A percentile compares a stretch with the other conserved stretches of the same genome.
Conservation (phyloP, 169 alveolate species). For the Eimeria acervulina region DNA sequence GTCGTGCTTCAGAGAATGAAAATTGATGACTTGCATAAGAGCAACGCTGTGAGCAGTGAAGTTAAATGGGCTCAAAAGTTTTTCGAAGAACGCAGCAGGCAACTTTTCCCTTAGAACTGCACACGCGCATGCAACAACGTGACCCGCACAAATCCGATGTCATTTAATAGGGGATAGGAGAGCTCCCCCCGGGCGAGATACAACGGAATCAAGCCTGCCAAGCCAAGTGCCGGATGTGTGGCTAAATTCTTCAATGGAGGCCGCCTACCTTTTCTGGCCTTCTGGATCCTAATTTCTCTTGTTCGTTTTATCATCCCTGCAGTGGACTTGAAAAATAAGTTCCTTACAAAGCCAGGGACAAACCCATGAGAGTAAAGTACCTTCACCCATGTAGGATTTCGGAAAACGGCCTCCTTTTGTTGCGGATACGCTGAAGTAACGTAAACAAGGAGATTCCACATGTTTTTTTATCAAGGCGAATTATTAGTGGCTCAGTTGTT, state of each 20-base stretch:
- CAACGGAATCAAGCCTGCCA: too few species aligned
- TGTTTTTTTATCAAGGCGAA: neutral
- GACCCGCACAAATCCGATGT: neutral
- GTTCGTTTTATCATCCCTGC: constrained; percentile 59
- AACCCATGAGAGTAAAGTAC: constrained; percentile 53
- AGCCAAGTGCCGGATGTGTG: neutral
- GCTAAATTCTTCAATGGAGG: neutral
- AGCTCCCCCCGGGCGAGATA: too few species aligned
- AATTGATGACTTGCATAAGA: constrained; percentile 73
- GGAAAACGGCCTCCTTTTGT: constrained; percentile 39
- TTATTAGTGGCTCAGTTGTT: neutral
- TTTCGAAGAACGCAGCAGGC: constrained; percentile 39
- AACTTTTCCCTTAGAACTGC: constrained; percentile 62
- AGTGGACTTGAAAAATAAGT: constrained; percentile 29
- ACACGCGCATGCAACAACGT: neutral
- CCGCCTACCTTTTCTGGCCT: constrained; percentile 24
- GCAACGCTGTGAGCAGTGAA: constrained; percentile 82
- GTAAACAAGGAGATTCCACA: neutral
- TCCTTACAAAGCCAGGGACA: constrained; percentile 50
- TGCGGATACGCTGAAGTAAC: constrained; percentile 63
- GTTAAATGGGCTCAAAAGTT: constrained; percentile 43
- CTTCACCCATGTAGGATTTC: constrained; percentile 52
- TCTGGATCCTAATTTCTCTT: constrained; percentile 48
- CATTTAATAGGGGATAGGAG: too few species aligned
- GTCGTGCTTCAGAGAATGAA: constrained; percentile 78